phyloP scores from a whole-genome alignment of 176 grass and related monocot species.

The Bothriochloa decipiens region DNA sequence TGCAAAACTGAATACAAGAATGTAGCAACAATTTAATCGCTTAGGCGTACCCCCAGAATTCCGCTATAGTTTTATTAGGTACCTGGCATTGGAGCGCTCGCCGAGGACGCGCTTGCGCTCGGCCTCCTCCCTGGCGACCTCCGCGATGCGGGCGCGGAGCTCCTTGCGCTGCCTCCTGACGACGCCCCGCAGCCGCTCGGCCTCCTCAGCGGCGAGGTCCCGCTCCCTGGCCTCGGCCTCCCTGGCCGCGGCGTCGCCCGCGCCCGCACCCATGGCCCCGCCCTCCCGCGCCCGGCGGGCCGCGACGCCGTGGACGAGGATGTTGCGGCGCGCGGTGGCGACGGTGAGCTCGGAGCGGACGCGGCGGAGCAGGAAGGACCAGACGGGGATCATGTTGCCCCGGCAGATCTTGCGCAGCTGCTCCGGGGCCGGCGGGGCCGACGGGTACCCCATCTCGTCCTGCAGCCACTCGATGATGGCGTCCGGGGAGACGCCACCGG shows the following conservation, averaged over 20 bases:
- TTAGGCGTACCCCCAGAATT: not conserved
- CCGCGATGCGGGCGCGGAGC: conserved; percentile 73
- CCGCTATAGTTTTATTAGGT: not conserved
- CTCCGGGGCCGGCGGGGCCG: conserved; percentile 68
- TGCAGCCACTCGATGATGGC: conserved; percentile 97
- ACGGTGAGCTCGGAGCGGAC: conserved; percentile 94
- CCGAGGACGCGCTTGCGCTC: conserved; percentile 84
- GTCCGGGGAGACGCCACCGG: conserved; percentile 72
- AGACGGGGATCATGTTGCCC: conserved; percentile 96
- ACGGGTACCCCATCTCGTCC: conserved; percentile 97
- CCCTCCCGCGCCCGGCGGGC: conserved; percentile 65
- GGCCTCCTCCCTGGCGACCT: conserved; percentile 85
- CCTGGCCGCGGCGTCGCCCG: conserved; percentile 56
- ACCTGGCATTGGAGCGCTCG: conserved; percentile 96
- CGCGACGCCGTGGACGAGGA: conserved; percentile 85
- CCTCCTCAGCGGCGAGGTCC: conserved; percentile 88
- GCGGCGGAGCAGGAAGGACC: conserved; percentile 90
- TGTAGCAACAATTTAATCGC: not conserved
- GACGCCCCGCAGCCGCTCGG: conserved; percentile 80
- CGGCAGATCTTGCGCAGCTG: conserved; percentile 99
- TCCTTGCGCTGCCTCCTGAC: conserved; percentile 95
- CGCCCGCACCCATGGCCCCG: conserved; percentile 40
- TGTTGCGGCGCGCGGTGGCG: conserved; percentile 82
- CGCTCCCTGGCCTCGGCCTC: conserved; percentile 86
- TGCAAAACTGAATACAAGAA: not conserved